Conservation (phyloP, 2,329 filamentous ascomycete species). For the Dryadomyces quercus-mongolicae region DNA sequence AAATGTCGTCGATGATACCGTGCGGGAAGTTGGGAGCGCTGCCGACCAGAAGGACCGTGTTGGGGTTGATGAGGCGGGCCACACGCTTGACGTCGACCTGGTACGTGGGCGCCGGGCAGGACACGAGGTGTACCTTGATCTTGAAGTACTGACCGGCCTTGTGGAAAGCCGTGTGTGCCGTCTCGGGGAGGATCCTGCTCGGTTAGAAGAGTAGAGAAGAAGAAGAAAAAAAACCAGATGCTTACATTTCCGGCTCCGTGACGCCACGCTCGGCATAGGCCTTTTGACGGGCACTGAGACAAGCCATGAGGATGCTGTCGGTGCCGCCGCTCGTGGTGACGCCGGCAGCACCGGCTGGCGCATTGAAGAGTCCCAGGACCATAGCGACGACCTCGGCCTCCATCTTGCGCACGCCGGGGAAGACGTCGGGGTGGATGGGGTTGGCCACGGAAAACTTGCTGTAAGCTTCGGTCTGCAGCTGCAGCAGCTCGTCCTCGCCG, state of each 20-base stretch:
- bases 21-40: conserved; percentile 97
- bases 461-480: conserved; percentile 85
- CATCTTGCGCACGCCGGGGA: conserved; percentile 97
- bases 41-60: conserved; percentile 86
- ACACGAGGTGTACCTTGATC: conserved; percentile 83
- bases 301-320: conserved; percentile 94
- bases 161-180: conserved; percentile 89
- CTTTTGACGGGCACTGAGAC: conserved; percentile 80
- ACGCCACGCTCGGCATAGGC: conserved; percentile 75
- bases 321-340: conserved; percentile 89
- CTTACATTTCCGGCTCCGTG: conserved; percentile 87
- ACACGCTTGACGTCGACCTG: conserved; percentile 73
- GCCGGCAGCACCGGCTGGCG: conserved; percentile 71
- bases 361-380: conserved; percentile 83
- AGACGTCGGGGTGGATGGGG: conserved; percentile 95
- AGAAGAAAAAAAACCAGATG: conserved; percentile 2
- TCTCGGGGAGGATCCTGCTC: conserved; percentile 77
- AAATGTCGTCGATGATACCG: conserved; percentile 93
- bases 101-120: conserved; percentile 74
- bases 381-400: conserved; percentile 96
- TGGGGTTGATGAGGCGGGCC: conserved; percentile 78
- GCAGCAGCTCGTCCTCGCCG: conserved; percentile 69
- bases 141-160: conserved; percentile 95
- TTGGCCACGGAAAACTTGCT: conserved; percentile 91
- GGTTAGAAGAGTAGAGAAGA: background rate